A percentile compares a stretch with the other conserved stretches of the same genome.
Evolutionary conservation across 1,139 yeast species (phyloP).

Genomic region (Wickerhamiella infanticola): DNA sequence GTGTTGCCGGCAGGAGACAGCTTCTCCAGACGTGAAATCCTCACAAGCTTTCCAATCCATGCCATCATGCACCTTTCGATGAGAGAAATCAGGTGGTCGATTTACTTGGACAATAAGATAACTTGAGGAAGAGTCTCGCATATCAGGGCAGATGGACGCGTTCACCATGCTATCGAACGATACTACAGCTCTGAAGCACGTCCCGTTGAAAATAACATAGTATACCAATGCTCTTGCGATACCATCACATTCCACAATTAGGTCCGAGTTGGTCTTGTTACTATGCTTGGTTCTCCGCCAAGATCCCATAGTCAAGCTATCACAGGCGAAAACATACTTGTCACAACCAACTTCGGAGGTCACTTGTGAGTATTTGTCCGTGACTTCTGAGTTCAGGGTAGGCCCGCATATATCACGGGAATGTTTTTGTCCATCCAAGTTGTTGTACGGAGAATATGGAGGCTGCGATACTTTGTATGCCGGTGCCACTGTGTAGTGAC

Average conservation of each 20-base stretch:
- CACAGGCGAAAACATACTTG: conserved; percentile 3
- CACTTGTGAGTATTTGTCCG: too few relatives aligned
- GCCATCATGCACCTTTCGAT: neutral
- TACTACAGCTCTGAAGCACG: neutral
- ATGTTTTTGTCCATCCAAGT: too few relatives aligned
- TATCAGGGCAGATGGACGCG: neutral
- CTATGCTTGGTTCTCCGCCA: neutral
- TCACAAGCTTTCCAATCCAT: conserved; percentile 1
- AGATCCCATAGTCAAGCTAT: neutral
- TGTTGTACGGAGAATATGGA: too few relatives aligned
- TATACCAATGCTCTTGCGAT: neutral
- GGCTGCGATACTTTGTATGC: too few relatives aligned
- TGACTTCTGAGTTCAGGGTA: too few relatives aligned
- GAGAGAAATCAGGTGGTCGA: neutral
- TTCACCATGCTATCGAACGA: neutral
- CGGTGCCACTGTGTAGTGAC: too few relatives aligned
- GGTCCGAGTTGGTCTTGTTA: neutral
- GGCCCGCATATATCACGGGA: too few relatives aligned
- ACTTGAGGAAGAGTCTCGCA: neutral
- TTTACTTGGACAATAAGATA: neutral
- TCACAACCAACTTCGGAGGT: too few relatives aligned
- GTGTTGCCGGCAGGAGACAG: neutral
- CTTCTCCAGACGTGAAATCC: conserved; percentile 3
- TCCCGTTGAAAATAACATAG: neutral
- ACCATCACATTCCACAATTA: neutral